Evolutionary conservation across 305 asterid genomes (phyloP), one percentile per base, ranked within the genome.

Genomic region (Solanum hybrid): DNA sequence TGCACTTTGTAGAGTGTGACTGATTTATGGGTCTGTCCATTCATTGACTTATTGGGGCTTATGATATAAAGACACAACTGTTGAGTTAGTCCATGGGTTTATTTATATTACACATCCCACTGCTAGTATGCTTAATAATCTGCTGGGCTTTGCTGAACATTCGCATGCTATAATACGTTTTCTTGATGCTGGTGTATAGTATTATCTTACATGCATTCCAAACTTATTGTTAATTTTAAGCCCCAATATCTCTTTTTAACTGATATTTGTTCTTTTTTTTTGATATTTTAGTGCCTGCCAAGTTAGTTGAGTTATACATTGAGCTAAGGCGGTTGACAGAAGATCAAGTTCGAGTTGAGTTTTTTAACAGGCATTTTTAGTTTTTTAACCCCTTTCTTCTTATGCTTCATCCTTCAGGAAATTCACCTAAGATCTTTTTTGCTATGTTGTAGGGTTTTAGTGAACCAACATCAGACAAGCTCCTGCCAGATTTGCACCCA

Each of bases 391-490:
- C n/a, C 32, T 31, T 66, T 56, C 31, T 56, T 56, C 76, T 84
- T 31, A 56, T 31, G 76, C 32, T 85, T 85, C 76, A 56, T 4
- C n/a, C 32, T 51, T 85, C 76, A 32, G 22, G 31, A 85, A 85
- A 10, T 85, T 85, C 75, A 85, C 76, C 42, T 84, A 22, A 17
- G 31, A 84, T 51, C 6, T 51, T 29, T 22, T 85, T 31, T 56
- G 45, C 76, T 84, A 77, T 86, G 56, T 88, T 73, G n/a, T 92
- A 96, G 99, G 99, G 95, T 87, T 97, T 92, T 80, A 92, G 96
- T 42, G 99, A 97, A 91, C 99, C 99, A 86, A 93, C 94, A 66
- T 96, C 99, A 51, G 99, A 97, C 72, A 94, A 95, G 94, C 99
- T 97, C 76, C 97, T 96, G 78, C 98, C 99, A 24, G 99, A 97